These are phyloP conservation scores for Ceratobasidium sp. DNA, from an alignment of 1,284 basidiomycete genomes.

Conservation along the genomic window DNA sequence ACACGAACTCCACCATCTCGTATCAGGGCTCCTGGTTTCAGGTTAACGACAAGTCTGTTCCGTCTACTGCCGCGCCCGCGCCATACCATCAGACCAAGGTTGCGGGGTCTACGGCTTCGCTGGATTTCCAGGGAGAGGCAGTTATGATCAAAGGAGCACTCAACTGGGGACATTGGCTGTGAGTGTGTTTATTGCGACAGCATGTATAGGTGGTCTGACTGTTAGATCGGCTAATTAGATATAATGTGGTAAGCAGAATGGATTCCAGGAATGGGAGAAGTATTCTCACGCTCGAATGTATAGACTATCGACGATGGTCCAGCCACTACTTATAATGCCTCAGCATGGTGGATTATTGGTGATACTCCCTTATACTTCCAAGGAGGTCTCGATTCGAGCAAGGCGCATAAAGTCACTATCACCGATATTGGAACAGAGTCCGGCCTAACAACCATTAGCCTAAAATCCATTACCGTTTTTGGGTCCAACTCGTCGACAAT, in stretches of 20 bases:
- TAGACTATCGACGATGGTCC: slow-evolving; percentile 9
- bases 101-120: not conserved
- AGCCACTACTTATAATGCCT: slow-evolving; percentile 2
- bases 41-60: slow-evolving; percentile 6
- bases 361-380: slow-evolving; percentile 4
- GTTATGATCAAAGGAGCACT: slow-evolving; percentile 11
- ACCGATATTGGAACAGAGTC: not conserved
- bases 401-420: not conserved
- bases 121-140: slow-evolving; percentile 15
- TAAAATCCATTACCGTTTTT: slow-evolving; percentile 25
- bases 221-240: not conserved
- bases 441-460: not conserved
- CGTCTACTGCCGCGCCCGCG: slow-evolving; percentile 2
- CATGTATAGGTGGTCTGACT: not conserved
- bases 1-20: slow-evolving; percentile 6
- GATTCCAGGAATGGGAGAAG: not conserved
- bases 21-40: slow-evolving; percentile 9
- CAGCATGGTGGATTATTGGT: slow-evolving; percentile 7
- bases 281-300: not conserved
- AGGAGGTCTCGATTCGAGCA: slow-evolving; percentile 12
- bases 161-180: slow-evolving; percentile 2
- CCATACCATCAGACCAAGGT: slow-evolving; percentile 20
- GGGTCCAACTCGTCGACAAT: not conserved
- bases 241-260: not conserved
- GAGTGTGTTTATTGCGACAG: not conserved